Base-by-base conservation (phyloP, 495 filamentous ascomycete genomes). In the Delitschia confertaspora region DNA sequence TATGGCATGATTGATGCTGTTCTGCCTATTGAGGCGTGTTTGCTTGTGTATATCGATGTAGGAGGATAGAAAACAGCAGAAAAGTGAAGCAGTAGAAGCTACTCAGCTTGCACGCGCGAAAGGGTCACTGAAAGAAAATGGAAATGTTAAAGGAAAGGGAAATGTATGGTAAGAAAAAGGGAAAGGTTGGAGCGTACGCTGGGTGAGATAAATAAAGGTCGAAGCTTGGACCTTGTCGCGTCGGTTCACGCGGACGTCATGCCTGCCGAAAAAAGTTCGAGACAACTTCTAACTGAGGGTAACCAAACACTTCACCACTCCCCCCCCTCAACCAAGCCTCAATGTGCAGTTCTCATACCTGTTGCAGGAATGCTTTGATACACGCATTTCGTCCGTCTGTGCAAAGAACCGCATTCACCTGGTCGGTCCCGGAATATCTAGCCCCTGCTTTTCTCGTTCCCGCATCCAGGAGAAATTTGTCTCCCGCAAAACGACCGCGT, bases 331-430 rank as follows among this genome's bases (percentile, higher is more conserved):
- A 6, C 16, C n/a, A n/a, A n/a, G n/a, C 9, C 19, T 47, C 47
- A 49, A 55, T 55, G 51, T 18, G 47, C 53, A 26, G 47, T 40
- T 37, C 43, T 18, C 42, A 56, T 30, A 29, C 14, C 22, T 51
- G 53, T 39, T 41, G 51, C 25, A 42, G 53, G 26, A 55, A 29
- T 42, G 51, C 47, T 24, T 44, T 51, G 14, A 36, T 24, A 2
- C 53, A 42, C 29, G 33, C 47, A 11, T 51, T 51, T 38, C 47
- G 47, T 25, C 23, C 33, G 9, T 27, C 47, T 10, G n/a, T 7
- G 22, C 30, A 23, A 6, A 39, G 19, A 23, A 6, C 25, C 17
- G 19, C 36, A 2, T 23, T 20, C 36, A 35, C 21, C 29, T 36
- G 33, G 16, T 29, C 40, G n/a, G 41, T 55, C 32, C 42, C 41